phyloP scores from a whole-genome alignment of 331 rosid genomes.

The Acacia pycnantha region DNA sequence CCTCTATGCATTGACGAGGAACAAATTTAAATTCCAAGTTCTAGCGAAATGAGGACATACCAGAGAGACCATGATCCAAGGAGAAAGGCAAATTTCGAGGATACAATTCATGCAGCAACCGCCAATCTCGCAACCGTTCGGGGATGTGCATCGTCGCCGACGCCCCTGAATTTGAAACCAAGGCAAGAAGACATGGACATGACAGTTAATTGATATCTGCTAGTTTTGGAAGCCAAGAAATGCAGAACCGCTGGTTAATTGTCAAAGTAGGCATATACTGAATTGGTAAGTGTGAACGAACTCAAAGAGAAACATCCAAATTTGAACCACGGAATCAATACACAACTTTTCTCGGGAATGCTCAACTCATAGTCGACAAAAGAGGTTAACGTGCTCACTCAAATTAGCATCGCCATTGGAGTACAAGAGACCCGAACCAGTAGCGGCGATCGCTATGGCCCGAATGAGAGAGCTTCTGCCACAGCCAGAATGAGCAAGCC shows the following conservation, averaged over 20 bases:
- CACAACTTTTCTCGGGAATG: neutral
- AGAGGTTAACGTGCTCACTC: constrained; percentile 36
- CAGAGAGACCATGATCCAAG: constrained; percentile 29
- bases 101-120: constrained; percentile 8
- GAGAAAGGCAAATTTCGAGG: constrained; percentile 1
- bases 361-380: neutral
- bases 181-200: neutral
- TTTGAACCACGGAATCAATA: neutral
- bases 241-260: neutral
- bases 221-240: constrained; percentile 5
- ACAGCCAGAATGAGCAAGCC: constrained; percentile 15
- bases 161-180: constrained; percentile 41
- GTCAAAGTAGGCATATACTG: neutral
- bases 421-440: constrained; percentile 43
- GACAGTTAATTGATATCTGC: neutral
- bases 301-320: neutral
- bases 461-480: constrained; percentile 32
- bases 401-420: constrained; percentile 7
- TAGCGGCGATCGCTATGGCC: constrained; percentile 43
- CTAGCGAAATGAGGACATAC: constrained; percentile 28
- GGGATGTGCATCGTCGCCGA: constrained; percentile 34
- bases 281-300: neutral
- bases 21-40: neutral
- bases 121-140: constrained; percentile 38
- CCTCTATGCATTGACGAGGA: neutral